Conservation (phyloP, 805 yeast species). For the Candida nitratophila region DNA sequence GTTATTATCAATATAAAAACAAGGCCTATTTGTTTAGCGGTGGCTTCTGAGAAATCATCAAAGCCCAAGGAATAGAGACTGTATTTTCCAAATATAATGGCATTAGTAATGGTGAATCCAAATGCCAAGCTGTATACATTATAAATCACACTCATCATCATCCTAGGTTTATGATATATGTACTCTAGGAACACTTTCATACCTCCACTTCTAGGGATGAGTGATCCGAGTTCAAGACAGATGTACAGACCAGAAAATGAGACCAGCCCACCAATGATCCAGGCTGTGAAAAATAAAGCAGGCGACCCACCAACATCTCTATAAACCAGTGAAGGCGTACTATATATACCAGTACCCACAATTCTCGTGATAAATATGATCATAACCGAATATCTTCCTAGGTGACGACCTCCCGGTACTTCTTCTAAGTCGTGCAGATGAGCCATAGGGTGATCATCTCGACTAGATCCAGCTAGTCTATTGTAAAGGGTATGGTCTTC, state of each 20-base stretch:
- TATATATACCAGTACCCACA: slow-evolving; percentile 73
- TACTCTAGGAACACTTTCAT: slow-evolving; percentile 66
- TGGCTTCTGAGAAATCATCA: slow-evolving; percentile 29
- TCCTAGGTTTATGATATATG: slow-evolving; percentile 53
- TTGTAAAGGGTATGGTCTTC: too few relatives aligned
- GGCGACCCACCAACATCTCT: slow-evolving; percentile 65
- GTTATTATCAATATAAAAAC: slow-evolving; percentile 29
- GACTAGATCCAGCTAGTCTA: neutral
- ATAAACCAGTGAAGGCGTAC: slow-evolving; percentile 61
- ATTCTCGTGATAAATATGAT: slow-evolving; percentile 62
- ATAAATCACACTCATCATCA: slow-evolving; percentile 42
- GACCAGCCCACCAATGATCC: slow-evolving; percentile 55
- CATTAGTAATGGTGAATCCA: slow-evolving; percentile 46
- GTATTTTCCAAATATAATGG: slow-evolving; percentile 50
- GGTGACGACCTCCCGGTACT: slow-evolving; percentile 67
- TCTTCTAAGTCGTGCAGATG: slow-evolving; percentile 32
- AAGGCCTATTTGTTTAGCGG: slow-evolving; percentile 36
- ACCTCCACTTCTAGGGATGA: slow-evolving; percentile 72
- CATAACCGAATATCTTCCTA: slow-evolving; percentile 62
- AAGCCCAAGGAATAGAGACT: slow-evolving; percentile 37
- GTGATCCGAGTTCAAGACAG: slow-evolving; percentile 62
- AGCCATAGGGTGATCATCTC: slow-evolving; percentile 9
- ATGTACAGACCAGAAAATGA: slow-evolving; percentile 64
- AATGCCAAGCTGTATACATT: slow-evolving; percentile 40
- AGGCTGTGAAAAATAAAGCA: slow-evolving; percentile 48